Conservation (phyloP, 2,329 filamentous ascomycete genomes). For the Colletotrichum costaricense region DNA sequence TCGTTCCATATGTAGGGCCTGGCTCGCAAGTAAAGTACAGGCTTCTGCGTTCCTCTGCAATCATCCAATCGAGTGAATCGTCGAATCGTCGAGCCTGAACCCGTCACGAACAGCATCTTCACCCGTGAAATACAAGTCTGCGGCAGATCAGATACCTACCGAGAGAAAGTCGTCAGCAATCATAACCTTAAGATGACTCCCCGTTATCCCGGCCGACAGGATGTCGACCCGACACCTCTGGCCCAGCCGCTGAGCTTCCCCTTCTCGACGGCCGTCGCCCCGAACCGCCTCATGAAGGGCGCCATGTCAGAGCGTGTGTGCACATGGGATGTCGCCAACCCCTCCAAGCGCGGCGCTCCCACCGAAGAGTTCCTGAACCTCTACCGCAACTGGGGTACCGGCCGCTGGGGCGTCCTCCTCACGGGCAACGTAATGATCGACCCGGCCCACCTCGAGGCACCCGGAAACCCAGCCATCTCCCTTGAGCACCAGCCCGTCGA, state of each 20-base stretch:
- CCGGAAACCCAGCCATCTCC: conserved; percentile 70
- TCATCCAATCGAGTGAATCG: not conserved
- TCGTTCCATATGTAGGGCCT: not conserved
- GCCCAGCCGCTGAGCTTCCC: conserved; percentile 58
- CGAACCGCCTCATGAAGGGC: conserved; percentile 74
- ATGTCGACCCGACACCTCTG: conserved; percentile 40
- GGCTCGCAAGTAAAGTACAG: not conserved
- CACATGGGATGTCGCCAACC: conserved; percentile 66
- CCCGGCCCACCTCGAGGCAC: conserved; percentile 65
- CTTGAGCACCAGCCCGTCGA: conserved; percentile 57
- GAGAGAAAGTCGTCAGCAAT: not conserved
- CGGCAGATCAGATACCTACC: no score
- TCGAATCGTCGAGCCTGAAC: not conserved
- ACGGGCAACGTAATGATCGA: conserved; percentile 75
- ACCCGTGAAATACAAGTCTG: not conserved
- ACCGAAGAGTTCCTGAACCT: conserved; percentile 57
- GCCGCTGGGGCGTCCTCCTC: conserved; percentile 63
- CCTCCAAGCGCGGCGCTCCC: conserved; percentile 58
- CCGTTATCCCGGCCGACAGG: not conserved
- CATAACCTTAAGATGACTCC: not conserved
- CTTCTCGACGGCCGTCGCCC: conserved; percentile 64
- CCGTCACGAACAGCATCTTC: not conserved
- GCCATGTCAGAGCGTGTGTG: conserved; percentile 74
- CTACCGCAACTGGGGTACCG: conserved; percentile 60
- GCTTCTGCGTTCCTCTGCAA: not conserved